Conservation (phyloP, 2,329 filamentous ascomycete species). For the Fusarium cyanostomum region DNA sequence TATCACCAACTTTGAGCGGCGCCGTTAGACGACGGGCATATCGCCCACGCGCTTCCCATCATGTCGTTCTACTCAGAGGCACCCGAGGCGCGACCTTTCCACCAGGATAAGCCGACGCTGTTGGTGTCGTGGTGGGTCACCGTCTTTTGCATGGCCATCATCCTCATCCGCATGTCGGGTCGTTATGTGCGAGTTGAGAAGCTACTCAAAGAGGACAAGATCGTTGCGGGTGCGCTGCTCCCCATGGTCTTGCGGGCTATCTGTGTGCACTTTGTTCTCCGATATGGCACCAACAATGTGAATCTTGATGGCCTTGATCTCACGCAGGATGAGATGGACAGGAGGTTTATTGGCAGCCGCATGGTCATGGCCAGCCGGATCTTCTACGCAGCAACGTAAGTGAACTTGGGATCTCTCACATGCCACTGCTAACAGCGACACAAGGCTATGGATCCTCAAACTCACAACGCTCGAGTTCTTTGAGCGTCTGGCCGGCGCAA, state of each 20-base stretch:
- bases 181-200: constrained; percentile 84
- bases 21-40: constrained; percentile 11
- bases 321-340: constrained; percentile 54
- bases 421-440: constrained; percentile 22
- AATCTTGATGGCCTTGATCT: constrained; percentile 51
- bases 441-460: constrained; percentile 88
- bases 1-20: neutral
- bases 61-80: constrained; percentile 66
- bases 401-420: constrained; percentile 26
- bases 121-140: constrained; percentile 95
- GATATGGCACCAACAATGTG: constrained; percentile 92
- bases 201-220: constrained; percentile 86
- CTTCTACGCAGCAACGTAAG: constrained; percentile 86
- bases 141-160: constrained; percentile 79
- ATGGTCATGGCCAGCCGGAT: constrained; percentile 82
- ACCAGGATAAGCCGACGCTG: constrained; percentile 80
- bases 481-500: constrained; percentile 79
- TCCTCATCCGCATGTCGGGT: constrained; percentile 77
- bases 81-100: constrained; percentile 54
- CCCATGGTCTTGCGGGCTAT: constrained; percentile 83
- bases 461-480: constrained; percentile 90
- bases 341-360: constrained; percentile 75
- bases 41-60: constrained; percentile 37
- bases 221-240: constrained; percentile 79
- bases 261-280: constrained; percentile 80